Evolutionary conservation across 495 filamentous ascomycete genomes (phyloP).

Genomic region (Hypomontagnella submonticulosa): DNA sequence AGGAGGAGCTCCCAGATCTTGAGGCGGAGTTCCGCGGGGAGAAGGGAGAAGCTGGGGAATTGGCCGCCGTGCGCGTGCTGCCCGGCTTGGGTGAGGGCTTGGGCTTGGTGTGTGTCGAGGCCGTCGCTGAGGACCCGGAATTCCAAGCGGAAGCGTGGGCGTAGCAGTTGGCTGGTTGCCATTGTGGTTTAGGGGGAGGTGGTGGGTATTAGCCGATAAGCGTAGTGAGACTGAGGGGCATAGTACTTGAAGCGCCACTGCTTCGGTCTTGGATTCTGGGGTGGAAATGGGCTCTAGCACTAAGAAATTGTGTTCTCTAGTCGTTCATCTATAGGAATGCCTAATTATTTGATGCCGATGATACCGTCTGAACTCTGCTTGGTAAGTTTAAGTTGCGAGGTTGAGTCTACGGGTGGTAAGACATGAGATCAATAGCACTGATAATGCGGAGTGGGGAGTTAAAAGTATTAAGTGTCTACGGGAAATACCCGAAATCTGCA

Average conservation of each 20-base stretch:
- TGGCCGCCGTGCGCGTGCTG: slow-evolving; percentile 26
- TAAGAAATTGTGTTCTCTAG: too few species aligned
- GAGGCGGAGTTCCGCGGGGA: slow-evolving; percentile 60
- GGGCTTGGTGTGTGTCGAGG: slow-evolving; percentile 36
- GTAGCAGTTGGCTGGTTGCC: not conserved
- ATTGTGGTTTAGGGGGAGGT: not conserved
- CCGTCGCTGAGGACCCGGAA: slow-evolving; percentile 54
- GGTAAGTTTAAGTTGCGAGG: too few species aligned
- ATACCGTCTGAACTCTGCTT: too few species aligned
- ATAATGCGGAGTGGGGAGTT: slow-evolving; percentile 10
- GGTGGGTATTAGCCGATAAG: not conserved
- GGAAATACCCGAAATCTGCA: not conserved
- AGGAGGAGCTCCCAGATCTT: slow-evolving; percentile 57
- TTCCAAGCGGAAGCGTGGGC: slow-evolving; percentile 49
- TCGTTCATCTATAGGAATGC: too few species aligned
- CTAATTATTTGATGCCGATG: too few species aligned
- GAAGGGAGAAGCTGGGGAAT: slow-evolving; percentile 53
- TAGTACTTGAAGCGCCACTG: too few species aligned
- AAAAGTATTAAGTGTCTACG: not conserved
- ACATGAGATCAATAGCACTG: not conserved
- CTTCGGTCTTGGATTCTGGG: too few species aligned
- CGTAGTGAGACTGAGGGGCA: too few species aligned
- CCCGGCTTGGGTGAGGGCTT: slow-evolving; percentile 26
- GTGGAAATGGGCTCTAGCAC: too few species aligned
- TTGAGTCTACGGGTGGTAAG: not conserved